Evolutionary conservation across 345 rosid genomes (phyloP).

Genomic region (Excoecaria cochinchinensis): DNA sequence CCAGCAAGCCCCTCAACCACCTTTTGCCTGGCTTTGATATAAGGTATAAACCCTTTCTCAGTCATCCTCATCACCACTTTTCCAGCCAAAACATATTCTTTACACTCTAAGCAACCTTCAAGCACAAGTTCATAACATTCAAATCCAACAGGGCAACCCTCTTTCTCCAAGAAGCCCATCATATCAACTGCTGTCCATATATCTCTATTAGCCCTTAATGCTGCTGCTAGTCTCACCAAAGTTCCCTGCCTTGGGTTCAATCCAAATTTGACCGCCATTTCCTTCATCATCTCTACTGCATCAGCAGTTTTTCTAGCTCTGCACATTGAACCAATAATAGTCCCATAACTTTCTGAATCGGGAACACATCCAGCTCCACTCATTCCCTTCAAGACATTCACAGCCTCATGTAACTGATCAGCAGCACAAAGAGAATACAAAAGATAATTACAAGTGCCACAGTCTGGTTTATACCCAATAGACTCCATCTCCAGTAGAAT

Average conservation of each 20-base stretch:
- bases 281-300: slow-evolving; percentile 54
- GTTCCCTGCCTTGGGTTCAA: slow-evolving; percentile 63
- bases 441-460: slow-evolving; percentile 64
- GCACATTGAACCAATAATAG: slow-evolving; percentile 52
- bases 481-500: slow-evolving; percentile 53
- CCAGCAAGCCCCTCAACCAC: slow-evolving; percentile 58
- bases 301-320: slow-evolving; percentile 49
- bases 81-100: slow-evolving; percentile 67
- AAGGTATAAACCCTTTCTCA: slow-evolving; percentile 74
- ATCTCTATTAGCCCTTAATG: slow-evolving; percentile 64
- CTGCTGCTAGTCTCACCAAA: slow-evolving; percentile 52
- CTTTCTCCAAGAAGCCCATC: slow-evolving; percentile 69
- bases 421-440: slow-evolving; percentile 65
- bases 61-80: slow-evolving; percentile 70
- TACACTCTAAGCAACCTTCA: slow-evolving; percentile 69
- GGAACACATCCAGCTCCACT: slow-evolving; percentile 56
- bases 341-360: slow-evolving; percentile 66
- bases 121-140: slow-evolving; percentile 56
- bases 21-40: slow-evolving; percentile 65
- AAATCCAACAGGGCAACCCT: slow-evolving; percentile 53
- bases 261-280: slow-evolving; percentile 70
- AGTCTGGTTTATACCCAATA: slow-evolving; percentile 69
- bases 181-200: slow-evolving; percentile 60
- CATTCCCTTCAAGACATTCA: slow-evolving; percentile 62
- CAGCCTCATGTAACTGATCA: slow-evolving; percentile 67